Evolutionary conservation across 202 grass and related monocot species (phyloP), one percentile per base, ranked within the genome.

Genomic region (Hordeum pubiflorum): DNA sequence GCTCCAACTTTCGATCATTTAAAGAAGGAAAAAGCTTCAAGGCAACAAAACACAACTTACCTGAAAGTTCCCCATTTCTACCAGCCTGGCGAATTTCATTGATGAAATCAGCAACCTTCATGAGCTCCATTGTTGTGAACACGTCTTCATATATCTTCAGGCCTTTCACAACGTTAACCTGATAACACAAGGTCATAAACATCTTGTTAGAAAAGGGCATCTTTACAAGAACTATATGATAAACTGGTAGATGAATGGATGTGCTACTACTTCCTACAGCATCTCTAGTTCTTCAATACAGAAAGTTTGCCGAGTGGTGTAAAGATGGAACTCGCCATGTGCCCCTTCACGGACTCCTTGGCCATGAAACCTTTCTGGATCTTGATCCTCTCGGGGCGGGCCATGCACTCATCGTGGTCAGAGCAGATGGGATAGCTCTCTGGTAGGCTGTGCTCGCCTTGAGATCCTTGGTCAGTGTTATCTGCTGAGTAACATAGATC

Each of bases 151-250:
- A 99, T 76, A 96, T 81, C 89, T 99, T 99, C 72, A 99, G 66
- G 29, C 96, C 96, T 80, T 99, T 99, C 39, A 96, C 92, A 15
- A 99, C 89, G 10, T 99, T 99, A 76, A 99, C 96, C 96, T 99
- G 91, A 61, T 59, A 74, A 69, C 33, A 82, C 10, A 78, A 87
- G 26, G 72, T 80, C 52, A 74, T 12, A 79, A 90, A 72, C 23
- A 80, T 41, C 60, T 54, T 79, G 66, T 84, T 20, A 78, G 40
- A 62, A 82, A 85, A 36, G 39, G 17, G 61, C 13, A 40, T 7
- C 13, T 72, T 61, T 14, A 27, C 9, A 74, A 59, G 64, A 58
- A 84, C 0, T n/a, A 11, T 27, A 11, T 44, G 23, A 83, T 62
- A 5, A 85, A 80, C 0, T 64, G 63, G 50, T 59, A 69, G 26